Conservation (phyloP, 192 early-diverging fungal genomes). For the Umbelopsis ramanniana region DNA sequence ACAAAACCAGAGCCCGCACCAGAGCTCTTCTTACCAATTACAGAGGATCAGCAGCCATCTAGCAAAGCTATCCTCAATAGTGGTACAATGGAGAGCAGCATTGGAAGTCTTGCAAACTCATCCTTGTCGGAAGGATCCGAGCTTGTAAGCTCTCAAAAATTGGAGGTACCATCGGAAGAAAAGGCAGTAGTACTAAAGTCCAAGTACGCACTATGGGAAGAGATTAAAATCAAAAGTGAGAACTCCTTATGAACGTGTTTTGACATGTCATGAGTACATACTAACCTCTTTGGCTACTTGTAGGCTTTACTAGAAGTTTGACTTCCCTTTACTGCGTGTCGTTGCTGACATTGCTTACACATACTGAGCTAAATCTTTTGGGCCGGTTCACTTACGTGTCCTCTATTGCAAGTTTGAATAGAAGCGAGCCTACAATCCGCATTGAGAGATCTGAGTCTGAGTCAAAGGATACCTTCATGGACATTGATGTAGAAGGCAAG, state of each 20-base stretch:
- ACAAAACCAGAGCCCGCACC: not conserved
- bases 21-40: not conserved
- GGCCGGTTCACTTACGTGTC: conserved; percentile 90
- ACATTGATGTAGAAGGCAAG: conserved; percentile 70
- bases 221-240: conserved; percentile 85
- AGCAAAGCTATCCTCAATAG: not conserved
- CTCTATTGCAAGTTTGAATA: conserved; percentile 63
- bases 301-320: conserved; percentile 85
- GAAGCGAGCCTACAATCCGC: conserved; percentile 51
- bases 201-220: conserved; percentile 84
- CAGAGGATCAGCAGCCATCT: not conserved
- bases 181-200: conserved; percentile 44
- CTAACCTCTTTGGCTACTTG: not conserved
- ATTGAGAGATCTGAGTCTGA: conserved; percentile 36
- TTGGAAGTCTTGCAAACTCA: conserved; percentile 8
- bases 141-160: not conserved
- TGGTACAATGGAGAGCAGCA: not conserved
- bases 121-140: conserved; percentile 5
- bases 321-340: conserved; percentile 85
- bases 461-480: conserved; percentile 42
- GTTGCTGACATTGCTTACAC: conserved; percentile 84
- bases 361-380: conserved; percentile 88
- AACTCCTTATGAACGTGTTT: not conserved
- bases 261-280: not conserved
- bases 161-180: not conserved